These are phyloP conservation scores for Colletotrichum chrysophilum DNA, from an alignment of 2,329 filamentous ascomycete species.

Conservation along the genomic window DNA sequence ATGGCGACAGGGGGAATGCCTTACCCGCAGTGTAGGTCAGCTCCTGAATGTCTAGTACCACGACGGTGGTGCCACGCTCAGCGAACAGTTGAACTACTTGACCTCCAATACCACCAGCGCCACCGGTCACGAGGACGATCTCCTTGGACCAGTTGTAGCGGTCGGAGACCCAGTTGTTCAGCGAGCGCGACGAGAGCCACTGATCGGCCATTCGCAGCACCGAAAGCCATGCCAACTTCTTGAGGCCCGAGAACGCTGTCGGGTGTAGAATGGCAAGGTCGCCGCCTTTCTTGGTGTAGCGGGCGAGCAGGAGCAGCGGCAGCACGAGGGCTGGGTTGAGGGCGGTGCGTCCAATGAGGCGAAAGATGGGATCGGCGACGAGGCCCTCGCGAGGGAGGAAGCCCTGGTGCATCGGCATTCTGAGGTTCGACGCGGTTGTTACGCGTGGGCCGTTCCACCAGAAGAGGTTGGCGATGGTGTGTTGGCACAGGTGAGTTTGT, in stretches of 20 bases:
- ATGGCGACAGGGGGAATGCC: constrained; percentile 25
- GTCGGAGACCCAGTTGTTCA: constrained; percentile 57
- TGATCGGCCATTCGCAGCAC: constrained; percentile 52
- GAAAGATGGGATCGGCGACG: constrained; percentile 63
- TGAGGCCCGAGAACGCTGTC: constrained; percentile 55
- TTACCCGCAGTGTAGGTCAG: constrained; percentile 58
- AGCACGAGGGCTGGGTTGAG: constrained; percentile 70
- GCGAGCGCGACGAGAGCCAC: constrained; percentile 54
- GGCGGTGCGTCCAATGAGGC: constrained; percentile 62
- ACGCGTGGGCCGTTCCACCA: not conserved
- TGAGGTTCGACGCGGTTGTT: not conserved
- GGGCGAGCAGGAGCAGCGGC: constrained; percentile 65
- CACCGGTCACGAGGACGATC: constrained; percentile 77
- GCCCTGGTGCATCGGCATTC: constrained; percentile 48
- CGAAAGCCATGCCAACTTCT: constrained; percentile 57
- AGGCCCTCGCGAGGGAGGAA: constrained; percentile 63
- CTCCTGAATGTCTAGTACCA: constrained; percentile 71
- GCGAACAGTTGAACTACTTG: constrained; percentile 70
- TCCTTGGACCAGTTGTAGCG: constrained; percentile 71
- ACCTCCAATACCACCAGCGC: constrained; percentile 75
- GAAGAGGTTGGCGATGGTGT: not conserved
- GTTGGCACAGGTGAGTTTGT: not conserved
- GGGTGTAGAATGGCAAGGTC: constrained; percentile 59
- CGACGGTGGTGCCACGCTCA: constrained; percentile 68
- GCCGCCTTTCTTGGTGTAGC: constrained; percentile 67